Base-by-base conservation (phyloP, 1,139 yeast genomes). In the Saccharomycopsis phalli region DNA sequence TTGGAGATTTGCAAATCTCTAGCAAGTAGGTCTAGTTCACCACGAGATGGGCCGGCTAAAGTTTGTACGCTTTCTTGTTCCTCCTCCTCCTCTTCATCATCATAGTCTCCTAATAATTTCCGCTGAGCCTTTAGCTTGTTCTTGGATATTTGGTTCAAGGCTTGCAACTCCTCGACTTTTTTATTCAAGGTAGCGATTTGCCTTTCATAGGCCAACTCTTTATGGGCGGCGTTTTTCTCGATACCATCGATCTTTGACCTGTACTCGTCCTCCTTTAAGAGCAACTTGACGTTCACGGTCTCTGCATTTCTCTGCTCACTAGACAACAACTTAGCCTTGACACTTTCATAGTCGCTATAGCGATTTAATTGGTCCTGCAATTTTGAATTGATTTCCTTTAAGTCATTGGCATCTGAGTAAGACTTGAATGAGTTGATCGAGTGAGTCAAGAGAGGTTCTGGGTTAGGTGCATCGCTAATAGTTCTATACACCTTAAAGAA, bases 391-490 rank as follows among this genome's bases (percentile, higher is more conserved):
- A 81, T 84, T 18, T 62, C 61, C 47, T 69, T 66, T 39, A 81
- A 59, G 10, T 61, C 60, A 2, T 69, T 70, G 2, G 71, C 61
- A 44, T 83, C 87, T 11, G 72, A 65, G 1, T 71, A 66, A 27
- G 73, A 71, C 10, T 69, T 59, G n/a, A 81, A 77, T 2, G 84
- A 73, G 42, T 81, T 84, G 26, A 82, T 59, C 2, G 93, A 75
- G 28, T 74, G 70, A 52, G 82, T 86, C 44, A 88, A 62, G 36
- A 88, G 60, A 2, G 95, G 94, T 46, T 71, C 72, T 3, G 97
- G 97, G 60, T 91, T 96, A 0, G 97, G 96, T 0, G 94, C 91
- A 54, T 88, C 95, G 2, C 87, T 84, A 11, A 91, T 63, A 20
- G 74, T 64, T 45, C 87, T 67, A 62, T 88, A 88, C 21, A 84